Conservation (phyloP, 495 filamentous ascomycete species). For the Clavariopsis aquatica region DNA sequence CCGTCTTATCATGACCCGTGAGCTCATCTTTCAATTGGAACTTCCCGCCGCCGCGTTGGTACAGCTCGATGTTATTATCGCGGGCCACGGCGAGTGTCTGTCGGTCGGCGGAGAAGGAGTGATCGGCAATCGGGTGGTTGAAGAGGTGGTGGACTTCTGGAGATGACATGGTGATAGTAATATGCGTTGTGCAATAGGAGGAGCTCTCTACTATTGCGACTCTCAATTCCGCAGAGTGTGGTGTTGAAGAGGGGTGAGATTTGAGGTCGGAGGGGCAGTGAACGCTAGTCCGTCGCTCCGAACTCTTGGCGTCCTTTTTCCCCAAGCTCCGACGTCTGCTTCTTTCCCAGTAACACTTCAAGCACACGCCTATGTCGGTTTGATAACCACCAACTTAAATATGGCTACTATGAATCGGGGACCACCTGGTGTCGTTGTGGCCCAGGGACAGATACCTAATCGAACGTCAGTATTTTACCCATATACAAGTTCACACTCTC, state of each 20-base stretch:
- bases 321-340: not conserved
- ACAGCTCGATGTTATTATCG: constrained; percentile 90
- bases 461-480: constrained; percentile 63
- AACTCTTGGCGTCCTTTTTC: constrained; percentile 25
- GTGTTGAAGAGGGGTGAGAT: not conserved
- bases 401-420: constrained; percentile 13
- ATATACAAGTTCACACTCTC: constrained; percentile 20
- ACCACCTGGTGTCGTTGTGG: not conserved
- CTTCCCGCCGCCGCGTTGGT: constrained; percentile 68
- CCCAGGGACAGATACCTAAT: constrained; percentile 53
- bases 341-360: not conserved
- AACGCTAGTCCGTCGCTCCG: not conserved
- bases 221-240: not conserved
- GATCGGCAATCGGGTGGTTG: constrained; percentile 92
- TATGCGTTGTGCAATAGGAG: constrained; percentile 72
- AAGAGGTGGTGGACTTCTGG: constrained; percentile 96
- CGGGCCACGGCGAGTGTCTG: constrained; percentile 86
- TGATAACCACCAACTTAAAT: constrained; percentile 7
- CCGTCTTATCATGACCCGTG: constrained; percentile 92
- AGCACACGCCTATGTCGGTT: not conserved
- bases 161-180: constrained; percentile 62
- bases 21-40: constrained; percentile 89
- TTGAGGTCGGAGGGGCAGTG: constrained; percentile 1
- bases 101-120: constrained; percentile 93
- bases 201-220: constrained; percentile 95